A percentile compares a stretch with the other conserved stretches of the same genome.
These are phyloP conservation scores for Sordariomycetes sp. DNA, from an alignment of 2,329 filamentous ascomycete species.

Conservation along the genomic window DNA sequence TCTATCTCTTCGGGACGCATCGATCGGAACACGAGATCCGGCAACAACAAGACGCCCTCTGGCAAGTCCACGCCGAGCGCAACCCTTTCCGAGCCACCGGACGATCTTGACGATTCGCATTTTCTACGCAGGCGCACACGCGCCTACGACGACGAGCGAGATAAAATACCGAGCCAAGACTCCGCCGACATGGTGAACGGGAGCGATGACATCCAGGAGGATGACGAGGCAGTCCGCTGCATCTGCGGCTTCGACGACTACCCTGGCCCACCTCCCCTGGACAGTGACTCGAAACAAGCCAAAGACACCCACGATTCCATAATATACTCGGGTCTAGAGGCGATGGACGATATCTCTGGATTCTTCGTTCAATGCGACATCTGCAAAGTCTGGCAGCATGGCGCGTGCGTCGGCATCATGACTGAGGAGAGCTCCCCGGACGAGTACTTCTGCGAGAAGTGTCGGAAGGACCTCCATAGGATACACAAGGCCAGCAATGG, in stretches of 20 bases:
- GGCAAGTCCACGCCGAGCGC: conserved; percentile 67
- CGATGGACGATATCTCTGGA: conserved; percentile 79
- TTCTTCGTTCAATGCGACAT: conserved; percentile 97
- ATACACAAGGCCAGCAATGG: conserved; percentile 72
- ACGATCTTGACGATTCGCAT: conserved; percentile 58
- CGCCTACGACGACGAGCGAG: conserved; percentile 50
- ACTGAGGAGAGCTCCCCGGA: conserved; percentile 88
- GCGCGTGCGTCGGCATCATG: conserved; percentile 93
- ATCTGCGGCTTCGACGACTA: conserved; percentile 93
- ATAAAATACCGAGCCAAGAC: conserved; percentile 31
- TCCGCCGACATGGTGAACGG: conserved; percentile 47
- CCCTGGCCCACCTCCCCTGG: conserved; percentile 65
- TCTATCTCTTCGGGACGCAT: conserved; percentile 67
- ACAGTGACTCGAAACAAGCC: conserved; percentile 39
- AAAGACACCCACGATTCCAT: conserved; percentile 49
- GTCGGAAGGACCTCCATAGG: conserved; percentile 82
- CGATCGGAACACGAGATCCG: conserved; percentile 63
- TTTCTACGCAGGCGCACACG: conserved; percentile 72
- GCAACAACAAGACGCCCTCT: conserved; percentile 61
- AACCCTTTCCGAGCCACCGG: conserved; percentile 57
- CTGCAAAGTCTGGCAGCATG: conserved; percentile 98
- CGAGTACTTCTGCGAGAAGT: conserved; percentile 96
- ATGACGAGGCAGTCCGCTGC: conserved; percentile 92
- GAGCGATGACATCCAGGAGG: conserved; percentile 62
- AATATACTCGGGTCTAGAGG: conserved; percentile 46